Conservation (phyloP, 2,329 filamentous ascomycete species). For the Hypoxylon sp. region DNA sequence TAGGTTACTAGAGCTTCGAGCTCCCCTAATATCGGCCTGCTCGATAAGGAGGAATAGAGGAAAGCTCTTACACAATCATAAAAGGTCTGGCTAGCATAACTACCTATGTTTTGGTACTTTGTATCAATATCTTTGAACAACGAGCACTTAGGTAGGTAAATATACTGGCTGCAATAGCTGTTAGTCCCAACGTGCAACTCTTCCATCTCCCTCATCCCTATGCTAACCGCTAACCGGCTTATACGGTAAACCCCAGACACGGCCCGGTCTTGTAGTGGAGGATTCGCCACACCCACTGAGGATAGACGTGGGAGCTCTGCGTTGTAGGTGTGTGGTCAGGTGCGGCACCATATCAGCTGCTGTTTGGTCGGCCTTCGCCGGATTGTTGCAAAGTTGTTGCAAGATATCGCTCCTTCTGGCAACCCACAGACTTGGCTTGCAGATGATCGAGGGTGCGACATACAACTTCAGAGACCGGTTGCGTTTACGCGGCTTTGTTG, state of each 20-base stretch:
- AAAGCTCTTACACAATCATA: slow-evolving; percentile 2
- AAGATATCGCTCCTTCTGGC: slow-evolving; percentile 27
- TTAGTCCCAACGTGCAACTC: slow-evolving; percentile 22
- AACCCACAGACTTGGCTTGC: slow-evolving; percentile 38
- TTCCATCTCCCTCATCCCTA: slow-evolving; percentile 11
- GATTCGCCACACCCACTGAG: slow-evolving; percentile 32
- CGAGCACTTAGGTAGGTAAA: slow-evolving; percentile 1
- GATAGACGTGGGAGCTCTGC: slow-evolving; percentile 27
- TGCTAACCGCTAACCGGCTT: slow-evolving; percentile 25
- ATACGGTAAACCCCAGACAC: slow-evolving; percentile 21
- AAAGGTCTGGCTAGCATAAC: neutral
- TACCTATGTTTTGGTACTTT: slow-evolving; percentile 1
- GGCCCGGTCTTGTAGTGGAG: slow-evolving; percentile 16
- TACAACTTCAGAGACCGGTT: slow-evolving; percentile 17
- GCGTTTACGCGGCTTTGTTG: slow-evolving; percentile 11
- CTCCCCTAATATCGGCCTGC: slow-evolving; percentile 4
- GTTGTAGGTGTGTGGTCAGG: slow-evolving; percentile 32
- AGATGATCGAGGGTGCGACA: slow-evolving; percentile 21
- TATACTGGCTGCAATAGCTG: slow-evolving; percentile 4
- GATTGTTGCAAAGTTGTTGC: slow-evolving; percentile 1
- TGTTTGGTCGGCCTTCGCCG: slow-evolving; percentile 40
- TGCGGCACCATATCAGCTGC: slow-evolving; percentile 37
- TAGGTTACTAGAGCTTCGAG: slow-evolving; percentile 14
- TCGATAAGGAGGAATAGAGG: neutral
- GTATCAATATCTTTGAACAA: slow-evolving; percentile 14